These are phyloP conservation scores for Cytospora chrysosperma DNA, from an alignment of 2,329 filamentous ascomycete species.

Conservation along the genomic window DNA sequence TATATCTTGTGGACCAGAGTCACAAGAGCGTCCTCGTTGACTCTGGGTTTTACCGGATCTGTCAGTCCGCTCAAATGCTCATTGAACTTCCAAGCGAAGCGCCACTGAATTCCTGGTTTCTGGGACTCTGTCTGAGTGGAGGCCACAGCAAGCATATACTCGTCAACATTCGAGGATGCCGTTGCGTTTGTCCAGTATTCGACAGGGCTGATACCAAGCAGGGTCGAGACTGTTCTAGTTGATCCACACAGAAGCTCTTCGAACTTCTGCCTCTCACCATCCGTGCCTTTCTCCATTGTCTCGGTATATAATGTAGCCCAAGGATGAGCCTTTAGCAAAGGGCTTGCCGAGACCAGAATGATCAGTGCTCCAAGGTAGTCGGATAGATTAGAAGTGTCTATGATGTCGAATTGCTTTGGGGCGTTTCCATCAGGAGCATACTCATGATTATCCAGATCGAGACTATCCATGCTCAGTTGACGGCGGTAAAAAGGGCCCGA, in stretches of 20 bases:
- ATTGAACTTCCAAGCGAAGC: slow-evolving; percentile 33
- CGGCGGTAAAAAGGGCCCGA: slow-evolving; percentile 44
- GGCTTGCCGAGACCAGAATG: slow-evolving; percentile 44
- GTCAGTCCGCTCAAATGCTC: slow-evolving; percentile 21
- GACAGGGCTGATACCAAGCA: slow-evolving; percentile 50
- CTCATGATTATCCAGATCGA: slow-evolving; percentile 42
- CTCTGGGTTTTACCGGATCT: slow-evolving; percentile 24
- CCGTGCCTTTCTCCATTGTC: slow-evolving; percentile 33
- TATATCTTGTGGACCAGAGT: slow-evolving; percentile 43
- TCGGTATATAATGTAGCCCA: slow-evolving; percentile 45
- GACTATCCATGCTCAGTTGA: slow-evolving; percentile 37
- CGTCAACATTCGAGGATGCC: slow-evolving; percentile 39
- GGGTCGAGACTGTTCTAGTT: slow-evolving; percentile 43
- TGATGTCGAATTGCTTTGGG: slow-evolving; percentile 50
- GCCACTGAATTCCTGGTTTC: slow-evolving; percentile 27
- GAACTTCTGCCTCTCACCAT: slow-evolving; percentile 37
- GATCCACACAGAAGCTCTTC: slow-evolving; percentile 18
- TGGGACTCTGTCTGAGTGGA: slow-evolving; percentile 19
- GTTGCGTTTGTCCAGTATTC: slow-evolving; percentile 53
- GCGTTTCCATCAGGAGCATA: slow-evolving; percentile 39
- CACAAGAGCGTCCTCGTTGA: slow-evolving; percentile 40
- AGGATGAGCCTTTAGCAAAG: slow-evolving; percentile 44
- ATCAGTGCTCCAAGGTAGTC: slow-evolving; percentile 47
- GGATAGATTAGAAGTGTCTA: slow-evolving; percentile 52
- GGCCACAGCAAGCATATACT: slow-evolving; percentile 34